Percentiles rank a stretch among this genome's conserved stretches.
phyloP scores from a whole-genome alignment of 1,284 basidiomycete genomes.

The Pseudozyma hubeiensis region DNA sequence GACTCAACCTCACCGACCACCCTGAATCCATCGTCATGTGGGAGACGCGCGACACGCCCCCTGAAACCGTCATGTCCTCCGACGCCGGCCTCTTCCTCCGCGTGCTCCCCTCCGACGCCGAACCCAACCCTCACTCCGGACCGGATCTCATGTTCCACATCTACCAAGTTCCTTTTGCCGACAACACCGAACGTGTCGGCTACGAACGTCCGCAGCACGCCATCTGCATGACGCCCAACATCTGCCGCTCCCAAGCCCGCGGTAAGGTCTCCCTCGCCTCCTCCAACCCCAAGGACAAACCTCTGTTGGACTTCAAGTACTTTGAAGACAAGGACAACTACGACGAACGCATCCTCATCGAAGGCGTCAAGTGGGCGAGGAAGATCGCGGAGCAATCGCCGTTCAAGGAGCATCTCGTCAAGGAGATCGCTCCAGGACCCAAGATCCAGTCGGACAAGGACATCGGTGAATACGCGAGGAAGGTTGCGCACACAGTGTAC shows the following conservation, averaged over 20 bases:
- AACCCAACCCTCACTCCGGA: slow-evolving; percentile 61
- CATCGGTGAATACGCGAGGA: slow-evolving; percentile 65
- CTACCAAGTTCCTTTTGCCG: slow-evolving; percentile 67
- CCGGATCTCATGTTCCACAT: slow-evolving; percentile 69
- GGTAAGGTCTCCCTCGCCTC: slow-evolving; percentile 69
- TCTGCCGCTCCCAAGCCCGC: slow-evolving; percentile 70
- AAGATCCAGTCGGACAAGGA: slow-evolving; percentile 65
- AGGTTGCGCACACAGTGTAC: slow-evolving; percentile 68
- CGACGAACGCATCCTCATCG: slow-evolving; percentile 72
- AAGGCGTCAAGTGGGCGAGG: slow-evolving; percentile 73
- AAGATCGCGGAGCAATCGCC: slow-evolving; percentile 71
- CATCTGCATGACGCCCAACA: slow-evolving; percentile 70
- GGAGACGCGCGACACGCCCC: slow-evolving; percentile 66
- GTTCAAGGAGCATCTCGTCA: slow-evolving; percentile 68
- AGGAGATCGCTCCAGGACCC: slow-evolving; percentile 70
- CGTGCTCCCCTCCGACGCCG: slow-evolving; percentile 53
- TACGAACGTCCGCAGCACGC: slow-evolving; percentile 67
- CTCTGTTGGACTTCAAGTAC: slow-evolving; percentile 72
- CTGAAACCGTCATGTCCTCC: slow-evolving; percentile 68
- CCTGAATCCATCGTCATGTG: slow-evolving; percentile 68
- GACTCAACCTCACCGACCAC: slow-evolving; percentile 74
- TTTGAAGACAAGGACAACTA: slow-evolving; percentile 71
- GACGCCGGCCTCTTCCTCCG: slow-evolving; percentile 69
- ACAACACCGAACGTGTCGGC: slow-evolving; percentile 67
- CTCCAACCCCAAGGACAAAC: slow-evolving; percentile 70